phyloP scores from a whole-genome alignment of 2,329 filamentous ascomycete genomes.

The Sarocladium oryzae region DNA sequence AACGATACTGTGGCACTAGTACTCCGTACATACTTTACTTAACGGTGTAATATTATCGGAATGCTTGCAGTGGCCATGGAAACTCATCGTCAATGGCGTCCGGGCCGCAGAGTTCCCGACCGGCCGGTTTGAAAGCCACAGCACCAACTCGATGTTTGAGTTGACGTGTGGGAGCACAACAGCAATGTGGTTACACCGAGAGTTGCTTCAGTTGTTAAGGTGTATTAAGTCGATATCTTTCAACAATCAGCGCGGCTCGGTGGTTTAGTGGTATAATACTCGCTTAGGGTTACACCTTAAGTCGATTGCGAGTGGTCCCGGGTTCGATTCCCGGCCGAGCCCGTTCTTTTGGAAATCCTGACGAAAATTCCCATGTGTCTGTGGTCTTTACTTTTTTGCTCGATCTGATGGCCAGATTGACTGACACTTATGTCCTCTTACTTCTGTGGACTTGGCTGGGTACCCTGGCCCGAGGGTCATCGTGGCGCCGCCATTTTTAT shows the following conservation, averaged over 20 bases:
- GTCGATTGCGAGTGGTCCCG: constrained; percentile 9
- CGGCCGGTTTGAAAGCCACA: neutral
- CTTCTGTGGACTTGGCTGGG: too few species aligned
- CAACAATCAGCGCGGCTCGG: constrained; percentile 6
- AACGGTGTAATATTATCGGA: too few species aligned
- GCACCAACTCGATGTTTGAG: neutral
- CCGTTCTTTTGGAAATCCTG: neutral
- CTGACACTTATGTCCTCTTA: neutral
- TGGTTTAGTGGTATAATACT: constrained; percentile 10
- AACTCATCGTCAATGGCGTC: constrained; percentile 2
- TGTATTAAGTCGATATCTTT: neutral
- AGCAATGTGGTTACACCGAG: too few species aligned
- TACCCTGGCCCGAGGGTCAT: neutral
- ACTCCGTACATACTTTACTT: too few species aligned
- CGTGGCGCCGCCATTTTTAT: neutral
- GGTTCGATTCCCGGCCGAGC: constrained; percentile 9
- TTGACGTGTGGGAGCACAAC: too few species aligned
- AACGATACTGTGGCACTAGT: too few species aligned
- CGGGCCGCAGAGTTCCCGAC: constrained; percentile 1
- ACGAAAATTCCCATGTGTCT: neutral
- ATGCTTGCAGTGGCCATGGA: neutral
- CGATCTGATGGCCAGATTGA: too few species aligned
- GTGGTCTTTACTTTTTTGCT: neutral
- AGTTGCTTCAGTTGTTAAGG: neutral
- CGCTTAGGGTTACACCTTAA: constrained; percentile 9